Evolutionary conservation across 306 rosid genomes (phyloP).

Genomic region (Gleditsia sinensis): DNA sequence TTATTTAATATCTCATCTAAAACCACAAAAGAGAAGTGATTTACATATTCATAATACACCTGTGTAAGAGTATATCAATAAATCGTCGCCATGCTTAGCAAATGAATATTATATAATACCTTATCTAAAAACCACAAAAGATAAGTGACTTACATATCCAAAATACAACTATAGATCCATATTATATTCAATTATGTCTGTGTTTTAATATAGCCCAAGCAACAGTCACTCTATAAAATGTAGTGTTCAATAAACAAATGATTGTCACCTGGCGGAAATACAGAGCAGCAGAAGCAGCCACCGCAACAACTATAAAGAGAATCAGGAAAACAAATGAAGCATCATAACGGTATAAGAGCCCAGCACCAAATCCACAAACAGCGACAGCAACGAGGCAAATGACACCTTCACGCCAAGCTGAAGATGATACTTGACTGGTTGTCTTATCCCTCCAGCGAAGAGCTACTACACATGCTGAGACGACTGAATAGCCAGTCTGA

Average conservation of each 20-base stretch:
- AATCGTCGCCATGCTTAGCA: background rate
- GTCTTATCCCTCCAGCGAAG: slow-evolving; percentile 88
- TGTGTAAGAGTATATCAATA: no score
- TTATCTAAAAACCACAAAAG: background rate
- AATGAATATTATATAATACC: background rate
- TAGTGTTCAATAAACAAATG: background rate
- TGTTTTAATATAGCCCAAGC: slow-evolving; percentile 2
- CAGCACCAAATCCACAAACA: slow-evolving; percentile 75
- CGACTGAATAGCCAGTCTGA: slow-evolving; percentile 99
- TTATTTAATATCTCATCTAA: background rate
- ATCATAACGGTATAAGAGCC: slow-evolving; percentile 60
- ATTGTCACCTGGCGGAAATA: slow-evolving; percentile 68
- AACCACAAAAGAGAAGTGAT: background rate
- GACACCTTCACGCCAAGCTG: slow-evolving; percentile 78
- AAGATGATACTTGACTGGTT: slow-evolving; percentile 49
- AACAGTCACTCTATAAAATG: slow-evolving; percentile 10
- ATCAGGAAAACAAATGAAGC: slow-evolving; percentile 52
- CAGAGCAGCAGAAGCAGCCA: slow-evolving; percentile 64
- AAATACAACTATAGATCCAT: background rate
- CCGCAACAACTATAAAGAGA: slow-evolving; percentile 52
- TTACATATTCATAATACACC: slow-evolving; percentile 16
- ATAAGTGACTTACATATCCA: background rate
- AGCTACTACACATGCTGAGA: slow-evolving; percentile 83
- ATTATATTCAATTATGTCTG: background rate
- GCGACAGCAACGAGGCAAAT: slow-evolving; percentile 69